Percentiles rank a stretch among this genome's conserved stretches.
phyloP scores from a whole-genome alignment of 345 rosid genomes.

The Eucalyptus urophylla region DNA sequence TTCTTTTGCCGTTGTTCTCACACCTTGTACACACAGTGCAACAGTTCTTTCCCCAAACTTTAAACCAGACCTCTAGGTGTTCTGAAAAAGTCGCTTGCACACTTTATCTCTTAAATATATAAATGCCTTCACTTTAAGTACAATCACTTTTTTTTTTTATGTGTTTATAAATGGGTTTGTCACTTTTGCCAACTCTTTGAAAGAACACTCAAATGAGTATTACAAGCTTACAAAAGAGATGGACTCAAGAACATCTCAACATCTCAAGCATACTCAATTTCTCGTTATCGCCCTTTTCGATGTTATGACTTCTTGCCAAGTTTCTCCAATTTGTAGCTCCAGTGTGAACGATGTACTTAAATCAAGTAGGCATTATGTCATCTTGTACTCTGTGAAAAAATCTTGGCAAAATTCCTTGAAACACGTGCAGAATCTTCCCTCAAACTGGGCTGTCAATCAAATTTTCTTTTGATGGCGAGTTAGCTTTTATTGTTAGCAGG shows the following conservation, averaged over 20 bases:
- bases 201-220: neutral
- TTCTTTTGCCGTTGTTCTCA: neutral
- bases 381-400: neutral
- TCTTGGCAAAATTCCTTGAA: neutral
- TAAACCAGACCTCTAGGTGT: neutral
- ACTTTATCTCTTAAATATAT: neutral
- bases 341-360: neutral
- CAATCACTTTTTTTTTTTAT: neutral
- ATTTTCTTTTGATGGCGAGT: neutral
- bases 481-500: neutral
- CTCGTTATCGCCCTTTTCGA: neutral
- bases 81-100: neutral
- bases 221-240: neutral
- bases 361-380: neutral
- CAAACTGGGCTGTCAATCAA: neutral
- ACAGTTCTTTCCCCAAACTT: neutral
- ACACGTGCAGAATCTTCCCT: neutral
- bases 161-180: neutral
- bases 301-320: neutral
- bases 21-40: neutral
- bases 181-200: neutral
- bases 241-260: neutral
- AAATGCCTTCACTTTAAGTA: neutral
- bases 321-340: neutral
- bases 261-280: neutral